Evolutionary conservation across 2,329 filamentous ascomycete species (phyloP).

Genomic region (Phyllosticta paracitricarpa): DNA sequence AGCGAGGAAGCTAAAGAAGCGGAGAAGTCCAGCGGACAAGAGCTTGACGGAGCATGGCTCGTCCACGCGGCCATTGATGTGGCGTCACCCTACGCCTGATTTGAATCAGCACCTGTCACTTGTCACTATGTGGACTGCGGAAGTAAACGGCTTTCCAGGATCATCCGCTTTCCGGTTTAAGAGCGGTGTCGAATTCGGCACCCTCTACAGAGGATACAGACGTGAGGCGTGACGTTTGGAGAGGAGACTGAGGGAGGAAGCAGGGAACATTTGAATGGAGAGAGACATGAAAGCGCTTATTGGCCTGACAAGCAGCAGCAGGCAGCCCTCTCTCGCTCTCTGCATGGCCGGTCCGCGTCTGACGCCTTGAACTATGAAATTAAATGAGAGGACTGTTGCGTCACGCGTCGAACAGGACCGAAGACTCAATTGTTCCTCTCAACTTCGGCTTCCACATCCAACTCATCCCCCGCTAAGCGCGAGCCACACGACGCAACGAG

Average conservation of each 20-base stretch:
- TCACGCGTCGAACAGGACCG: background rate
- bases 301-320: background rate
- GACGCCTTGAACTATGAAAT: background rate
- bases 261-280: background rate
- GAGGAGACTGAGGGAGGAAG: background rate
- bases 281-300: background rate
- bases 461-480: background rate
- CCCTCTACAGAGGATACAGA: background rate
- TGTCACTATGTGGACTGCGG: background rate
- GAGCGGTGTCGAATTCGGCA: background rate
- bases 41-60: background rate
- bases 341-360: background rate
- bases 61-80: background rate
- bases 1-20: background rate
- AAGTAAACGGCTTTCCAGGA: background rate
- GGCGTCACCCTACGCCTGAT: background rate
- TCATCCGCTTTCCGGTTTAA: background rate
- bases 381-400: background rate
- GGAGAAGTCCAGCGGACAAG: background rate
- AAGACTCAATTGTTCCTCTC: background rate
- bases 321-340: background rate
- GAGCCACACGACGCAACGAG: background rate
- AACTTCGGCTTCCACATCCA: background rate
- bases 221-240: background rate
- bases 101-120: background rate